phyloP scores from a whole-genome alignment of 148 eudicot genomes.

The Rheum nobile region DNA sequence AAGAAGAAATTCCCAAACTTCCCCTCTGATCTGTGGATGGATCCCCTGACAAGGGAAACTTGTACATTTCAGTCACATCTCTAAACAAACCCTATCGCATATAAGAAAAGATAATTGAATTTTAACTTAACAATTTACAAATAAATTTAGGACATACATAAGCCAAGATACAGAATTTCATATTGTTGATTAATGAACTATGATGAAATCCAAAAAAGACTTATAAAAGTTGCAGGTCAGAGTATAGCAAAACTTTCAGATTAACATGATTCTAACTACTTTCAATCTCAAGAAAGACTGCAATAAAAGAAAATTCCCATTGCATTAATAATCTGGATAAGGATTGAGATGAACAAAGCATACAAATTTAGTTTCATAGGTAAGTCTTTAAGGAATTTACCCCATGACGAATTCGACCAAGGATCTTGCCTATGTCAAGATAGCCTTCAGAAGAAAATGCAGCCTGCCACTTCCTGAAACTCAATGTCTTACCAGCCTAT shows the following conservation, averaged over 20 bases:
- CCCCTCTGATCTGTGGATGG: slow-evolving; percentile 94
- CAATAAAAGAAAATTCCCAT: not conserved
- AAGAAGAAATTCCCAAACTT: slow-evolving; percentile 97
- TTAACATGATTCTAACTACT: not conserved
- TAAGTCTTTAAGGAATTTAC: slow-evolving; percentile 25
- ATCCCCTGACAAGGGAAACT: slow-evolving; percentile 47
- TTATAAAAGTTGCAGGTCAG: not conserved
- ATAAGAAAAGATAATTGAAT: too few relatives aligned
- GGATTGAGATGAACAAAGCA: not conserved
- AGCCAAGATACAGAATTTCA: not conserved
- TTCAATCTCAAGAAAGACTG: not conserved
- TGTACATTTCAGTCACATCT: slow-evolving; percentile 1
- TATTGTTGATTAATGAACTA: not conserved
- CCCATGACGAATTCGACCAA: slow-evolving; percentile 80
- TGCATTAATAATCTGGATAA: not conserved
- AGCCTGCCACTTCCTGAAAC: slow-evolving; percentile 83
- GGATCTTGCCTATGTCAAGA: slow-evolving; percentile 80
- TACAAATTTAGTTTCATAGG: not conserved
- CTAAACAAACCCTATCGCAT: not conserved
- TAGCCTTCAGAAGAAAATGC: slow-evolving; percentile 78
- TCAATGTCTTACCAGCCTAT: slow-evolving; percentile 83
- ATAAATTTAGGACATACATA: not conserved
- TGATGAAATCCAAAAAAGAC: not conserved
- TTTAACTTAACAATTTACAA: not conserved
- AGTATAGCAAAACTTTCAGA: not conserved